Evolutionary conservation across 2,329 filamentous ascomycete genomes (phyloP).

Genomic region (Calonectria hongkongensis): DNA sequence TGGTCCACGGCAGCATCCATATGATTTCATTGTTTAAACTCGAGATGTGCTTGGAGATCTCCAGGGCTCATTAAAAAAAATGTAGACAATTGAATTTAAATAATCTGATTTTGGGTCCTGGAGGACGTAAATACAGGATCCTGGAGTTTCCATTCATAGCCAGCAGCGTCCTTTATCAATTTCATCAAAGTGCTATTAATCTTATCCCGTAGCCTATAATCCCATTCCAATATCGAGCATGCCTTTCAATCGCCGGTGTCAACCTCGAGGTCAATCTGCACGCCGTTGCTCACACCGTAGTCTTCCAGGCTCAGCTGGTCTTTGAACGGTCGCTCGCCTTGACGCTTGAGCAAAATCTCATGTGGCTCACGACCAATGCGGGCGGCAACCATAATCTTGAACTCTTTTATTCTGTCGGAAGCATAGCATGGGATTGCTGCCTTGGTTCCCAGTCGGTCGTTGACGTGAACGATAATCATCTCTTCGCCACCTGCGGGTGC

Average conservation of each 20-base stretch:
- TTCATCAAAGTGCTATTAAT: background rate
- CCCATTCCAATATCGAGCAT: background rate
- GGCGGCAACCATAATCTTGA: slow-evolving; percentile 94
- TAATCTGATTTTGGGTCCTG: background rate
- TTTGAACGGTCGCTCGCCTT: slow-evolving; percentile 95
- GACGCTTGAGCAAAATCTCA: slow-evolving; percentile 93
- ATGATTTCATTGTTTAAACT: background rate
- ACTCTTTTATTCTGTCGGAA: slow-evolving; percentile 87
- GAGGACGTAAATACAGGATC: background rate
- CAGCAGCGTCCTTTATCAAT: background rate
- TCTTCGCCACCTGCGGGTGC: slow-evolving; percentile 72
- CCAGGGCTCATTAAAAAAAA: background rate
- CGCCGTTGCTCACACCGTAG: slow-evolving; percentile 95
- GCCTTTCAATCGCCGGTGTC: slow-evolving; percentile 74
- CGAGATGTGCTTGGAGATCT: too few relatives aligned
- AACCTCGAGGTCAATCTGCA: slow-evolving; percentile 79
- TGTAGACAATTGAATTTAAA: background rate
- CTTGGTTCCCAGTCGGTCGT: slow-evolving; percentile 97
- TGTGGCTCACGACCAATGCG: slow-evolving; percentile 91
- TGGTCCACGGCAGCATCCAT: background rate
- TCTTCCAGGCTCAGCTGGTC: slow-evolving; percentile 91
- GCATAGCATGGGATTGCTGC: slow-evolving; percentile 93
- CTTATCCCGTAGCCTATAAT: background rate
- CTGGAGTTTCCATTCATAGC: background rate
- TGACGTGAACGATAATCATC: slow-evolving; percentile 96